Evolutionary conservation across 2,329 filamentous ascomycete genomes (phyloP), one percentile per base, ranked within the genome.

Genomic region (Macrophomina pseudophaseolina): DNA sequence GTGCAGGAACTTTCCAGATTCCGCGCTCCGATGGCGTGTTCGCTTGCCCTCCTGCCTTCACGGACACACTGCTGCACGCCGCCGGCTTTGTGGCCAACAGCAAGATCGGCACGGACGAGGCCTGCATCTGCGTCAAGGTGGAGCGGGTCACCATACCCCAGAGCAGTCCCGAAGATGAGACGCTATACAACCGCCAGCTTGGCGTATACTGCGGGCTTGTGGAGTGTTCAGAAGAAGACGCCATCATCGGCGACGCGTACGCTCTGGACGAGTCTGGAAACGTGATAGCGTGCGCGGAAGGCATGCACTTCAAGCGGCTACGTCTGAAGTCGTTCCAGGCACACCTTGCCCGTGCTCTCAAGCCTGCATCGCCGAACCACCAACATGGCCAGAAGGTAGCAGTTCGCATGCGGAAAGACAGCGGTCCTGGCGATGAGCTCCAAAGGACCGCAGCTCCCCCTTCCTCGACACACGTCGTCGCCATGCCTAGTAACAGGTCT

Each of bases 21-120:
- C 60, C 66, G 3, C 16, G 65, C 1, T 6, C 59, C 4, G 67
- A 64, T 11, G 69, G 64, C 46, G 23, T 23, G 23, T 74, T 72
- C 48, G 67, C 73, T 16, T 70, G 69, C 42, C 69, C 71, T 12
- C 74, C 73, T 4, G 69, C 71, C 2, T 73, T 76, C 60, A 70
- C 73, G 16, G 75, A 77, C 51, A 75, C 73, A 2, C 67, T 77
- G 14, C 72, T 77, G 0, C 75, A 77, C 52, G 71, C 74, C 2
- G 73, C 75, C 1, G 75, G 75, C 2, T 76, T 76, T 65, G 69
- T 76, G 5, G 74, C 74, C 23, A 77, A 77, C 54, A 66, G 68
- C 11, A 71, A 71, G 18, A 71, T 74, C 14, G 62, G 66, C 9
- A 56, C 72, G 3, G 72, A 73, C 32, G 69, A 72, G 5, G 74